phyloP scores from a whole-genome alignment of 352 stramenopile species.

The Blastocystis sp. region DNA sequence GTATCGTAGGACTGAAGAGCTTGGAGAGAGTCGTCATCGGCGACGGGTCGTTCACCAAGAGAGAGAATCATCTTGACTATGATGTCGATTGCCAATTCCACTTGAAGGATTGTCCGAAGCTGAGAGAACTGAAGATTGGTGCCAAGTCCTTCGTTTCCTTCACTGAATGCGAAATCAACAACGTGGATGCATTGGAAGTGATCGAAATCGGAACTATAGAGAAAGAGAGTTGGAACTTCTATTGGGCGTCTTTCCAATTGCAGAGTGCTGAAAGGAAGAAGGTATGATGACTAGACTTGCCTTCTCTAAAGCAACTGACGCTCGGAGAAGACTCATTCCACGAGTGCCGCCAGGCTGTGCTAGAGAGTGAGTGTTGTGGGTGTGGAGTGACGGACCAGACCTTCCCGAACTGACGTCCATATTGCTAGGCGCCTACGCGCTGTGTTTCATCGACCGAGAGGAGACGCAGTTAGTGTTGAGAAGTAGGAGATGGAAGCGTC shows the following conservation, averaged over 20 bases:
- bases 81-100: neutral
- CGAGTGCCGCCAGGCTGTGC: neutral
- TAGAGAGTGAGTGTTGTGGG: neutral
- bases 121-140: neutral
- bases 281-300: neutral
- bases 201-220: neutral
- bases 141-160: neutral
- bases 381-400: neutral
- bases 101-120: neutral
- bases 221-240: neutral
- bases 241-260: neutral
- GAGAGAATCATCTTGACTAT: neutral
- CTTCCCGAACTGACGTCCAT: neutral
- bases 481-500: neutral
- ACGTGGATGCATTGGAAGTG: neutral
- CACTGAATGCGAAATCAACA: neutral
- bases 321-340: neutral
- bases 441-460: neutral
- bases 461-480: neutral
- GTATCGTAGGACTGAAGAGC: no score
- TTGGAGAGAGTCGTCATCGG: no score
- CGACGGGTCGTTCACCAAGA: no score
- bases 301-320: neutral
- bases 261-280: neutral
- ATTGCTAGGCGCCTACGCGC: neutral